phyloP scores from a whole-genome alignment of 306 rosid species.

The Prosopis cineraria region DNA sequence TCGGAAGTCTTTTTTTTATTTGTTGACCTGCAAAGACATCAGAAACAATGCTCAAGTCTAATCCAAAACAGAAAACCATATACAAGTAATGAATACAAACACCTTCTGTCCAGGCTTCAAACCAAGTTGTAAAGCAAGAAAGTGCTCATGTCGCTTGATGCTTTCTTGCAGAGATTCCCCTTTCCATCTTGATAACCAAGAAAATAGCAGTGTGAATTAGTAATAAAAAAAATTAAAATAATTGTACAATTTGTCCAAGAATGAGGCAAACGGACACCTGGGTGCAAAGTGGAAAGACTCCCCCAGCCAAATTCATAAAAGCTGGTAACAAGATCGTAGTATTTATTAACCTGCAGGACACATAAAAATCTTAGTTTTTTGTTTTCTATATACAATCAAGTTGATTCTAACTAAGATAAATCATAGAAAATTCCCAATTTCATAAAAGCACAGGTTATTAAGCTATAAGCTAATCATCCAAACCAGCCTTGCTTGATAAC shows the following conservation, averaged over 20 bases:
- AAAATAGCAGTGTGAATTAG: background rate
- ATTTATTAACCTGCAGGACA: constrained; percentile 70
- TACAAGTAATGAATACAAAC: constrained; percentile 13
- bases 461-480: background rate
- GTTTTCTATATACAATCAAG: too few relatives aligned
- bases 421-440: constrained; percentile 6
- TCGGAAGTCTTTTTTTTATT: background rate
- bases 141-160: constrained; percentile 82
- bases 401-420: too few relatives aligned
- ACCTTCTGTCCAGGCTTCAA: constrained; percentile 81
- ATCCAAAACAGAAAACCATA: background rate
- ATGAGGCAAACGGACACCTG: constrained; percentile 46
- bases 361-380: constrained; percentile 24
- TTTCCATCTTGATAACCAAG: constrained; percentile 53
- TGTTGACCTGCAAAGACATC: background rate
- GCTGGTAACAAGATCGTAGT: constrained; percentile 82
- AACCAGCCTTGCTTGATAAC: background rate
- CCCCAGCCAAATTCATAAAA: constrained; percentile 89
- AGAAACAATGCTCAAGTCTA: background rate
- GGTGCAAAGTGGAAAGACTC: constrained; percentile 84
- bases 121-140: constrained; percentile 74
- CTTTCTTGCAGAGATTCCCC: constrained; percentile 81
- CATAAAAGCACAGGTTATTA: constrained; percentile 12
- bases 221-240: background rate
- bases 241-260: constrained; percentile 4